Conservation (phyloP, 495 filamentous ascomycete species). For the Aspergillus olivimuriae region DNA sequence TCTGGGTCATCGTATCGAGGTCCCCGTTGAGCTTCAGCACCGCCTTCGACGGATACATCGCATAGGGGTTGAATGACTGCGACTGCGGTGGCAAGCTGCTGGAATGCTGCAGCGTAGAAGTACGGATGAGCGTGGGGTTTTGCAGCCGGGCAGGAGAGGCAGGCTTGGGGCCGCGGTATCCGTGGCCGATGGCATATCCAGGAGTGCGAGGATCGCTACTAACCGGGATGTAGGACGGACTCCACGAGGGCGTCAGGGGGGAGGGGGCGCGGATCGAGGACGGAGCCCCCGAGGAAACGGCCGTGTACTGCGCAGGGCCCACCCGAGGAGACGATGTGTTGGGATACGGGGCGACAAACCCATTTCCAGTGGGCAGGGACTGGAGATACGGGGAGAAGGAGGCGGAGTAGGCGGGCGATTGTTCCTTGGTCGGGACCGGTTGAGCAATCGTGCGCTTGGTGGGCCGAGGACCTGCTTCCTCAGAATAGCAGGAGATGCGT, state of each 20-base stretch:
- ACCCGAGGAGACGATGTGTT: slow-evolving; percentile 26
- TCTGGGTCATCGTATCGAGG: slow-evolving; percentile 67
- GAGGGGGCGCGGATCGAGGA: slow-evolving; percentile 33
- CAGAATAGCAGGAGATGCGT: slow-evolving; percentile 44
- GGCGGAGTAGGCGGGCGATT: slow-evolving; percentile 30
- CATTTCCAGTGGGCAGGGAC: slow-evolving; percentile 29
- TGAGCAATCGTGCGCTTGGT: slow-evolving; percentile 41
- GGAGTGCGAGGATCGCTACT: slow-evolving; percentile 24
- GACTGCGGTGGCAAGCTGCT: slow-evolving; percentile 47
- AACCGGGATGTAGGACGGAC: slow-evolving; percentile 32
- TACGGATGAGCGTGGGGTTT: slow-evolving; percentile 71
- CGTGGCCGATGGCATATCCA: slow-evolving; percentile 24
- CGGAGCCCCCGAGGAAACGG: slow-evolving; percentile 28
- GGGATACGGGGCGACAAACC: slow-evolving; percentile 25
- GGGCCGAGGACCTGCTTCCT: slow-evolving; percentile 29
- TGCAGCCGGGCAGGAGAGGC: slow-evolving; percentile 37
- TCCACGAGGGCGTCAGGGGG: slow-evolving; percentile 41
- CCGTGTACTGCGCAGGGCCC: slow-evolving; percentile 22
- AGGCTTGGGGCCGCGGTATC: slow-evolving; percentile 28
- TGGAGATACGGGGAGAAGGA: slow-evolving; percentile 44
- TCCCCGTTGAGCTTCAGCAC: slow-evolving; percentile 79
- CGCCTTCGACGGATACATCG: slow-evolving; percentile 81
- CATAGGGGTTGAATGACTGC: slow-evolving; percentile 68
- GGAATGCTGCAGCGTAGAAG: slow-evolving; percentile 68
- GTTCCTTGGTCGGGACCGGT: slow-evolving; percentile 34